These are phyloP conservation scores for Aphanomyces astaci DNA, from an alignment of 352 stramenopile genomes.

Conservation along the genomic window DNA sequence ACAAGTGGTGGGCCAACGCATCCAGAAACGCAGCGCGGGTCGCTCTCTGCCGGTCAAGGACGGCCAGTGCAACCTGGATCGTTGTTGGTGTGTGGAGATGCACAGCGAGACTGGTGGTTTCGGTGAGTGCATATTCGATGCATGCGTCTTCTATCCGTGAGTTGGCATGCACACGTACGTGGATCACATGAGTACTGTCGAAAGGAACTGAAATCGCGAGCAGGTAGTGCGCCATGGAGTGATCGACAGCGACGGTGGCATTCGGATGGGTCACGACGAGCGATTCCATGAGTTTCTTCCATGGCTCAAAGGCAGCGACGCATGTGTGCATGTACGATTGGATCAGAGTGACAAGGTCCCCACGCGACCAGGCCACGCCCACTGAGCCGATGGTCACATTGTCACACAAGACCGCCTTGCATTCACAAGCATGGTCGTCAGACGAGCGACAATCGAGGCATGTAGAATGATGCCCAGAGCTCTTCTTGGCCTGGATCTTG, in stretches of 20 bases:
- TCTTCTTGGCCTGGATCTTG: not conserved
- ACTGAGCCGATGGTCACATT: not conserved
- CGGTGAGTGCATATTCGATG: not conserved
- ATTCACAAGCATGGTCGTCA: not conserved
- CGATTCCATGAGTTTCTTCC: not conserved
- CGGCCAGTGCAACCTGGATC: not conserved
- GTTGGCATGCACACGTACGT: not conserved
- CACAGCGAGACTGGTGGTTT: not conserved
- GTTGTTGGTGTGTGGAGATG: not conserved
- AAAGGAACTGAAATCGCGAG: not conserved
- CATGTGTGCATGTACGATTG: not conserved
- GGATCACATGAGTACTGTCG: not conserved
- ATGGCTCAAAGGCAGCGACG: not conserved
- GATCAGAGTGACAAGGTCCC: not conserved
- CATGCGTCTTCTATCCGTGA: not conserved
- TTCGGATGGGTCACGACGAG: not conserved
- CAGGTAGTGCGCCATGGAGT: not conserved
- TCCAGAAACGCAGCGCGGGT: not conserved
- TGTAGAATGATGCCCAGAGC: no score
- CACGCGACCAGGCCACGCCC: not conserved
- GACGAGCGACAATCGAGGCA: no score
- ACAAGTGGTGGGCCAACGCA: not conserved
- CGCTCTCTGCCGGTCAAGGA: not conserved
- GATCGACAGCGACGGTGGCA: not conserved
- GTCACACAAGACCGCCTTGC: not conserved